A percentile compares a stretch with the other conserved stretches of the same genome.
These are phyloP conservation scores for Neurospora sp. DNA, from an alignment of 495 filamentous ascomycete genomes.

Conservation along the genomic window DNA sequence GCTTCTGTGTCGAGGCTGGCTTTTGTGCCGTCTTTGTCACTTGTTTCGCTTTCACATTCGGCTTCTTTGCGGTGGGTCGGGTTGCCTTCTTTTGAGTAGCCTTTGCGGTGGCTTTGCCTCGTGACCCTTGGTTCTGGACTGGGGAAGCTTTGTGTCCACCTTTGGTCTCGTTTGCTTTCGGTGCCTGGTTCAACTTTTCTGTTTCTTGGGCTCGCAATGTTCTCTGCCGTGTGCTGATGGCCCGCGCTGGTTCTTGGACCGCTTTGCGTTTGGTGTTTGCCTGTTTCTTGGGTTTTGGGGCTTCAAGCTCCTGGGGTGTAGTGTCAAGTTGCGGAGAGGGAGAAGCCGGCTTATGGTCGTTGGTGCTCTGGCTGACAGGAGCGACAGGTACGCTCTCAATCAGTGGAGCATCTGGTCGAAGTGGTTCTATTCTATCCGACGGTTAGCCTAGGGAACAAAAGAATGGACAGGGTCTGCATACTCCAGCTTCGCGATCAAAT, in stretches of 20 bases:
- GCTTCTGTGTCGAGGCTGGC: not conserved
- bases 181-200: not conserved
- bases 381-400: not conserved
- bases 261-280: not conserved
- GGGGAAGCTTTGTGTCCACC: not conserved
- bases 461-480: not conserved
- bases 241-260: not conserved
- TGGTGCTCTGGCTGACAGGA: not conserved
- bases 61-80: not conserved
- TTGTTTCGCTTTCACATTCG: not conserved
- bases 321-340: not conserved
- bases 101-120: not conserved
- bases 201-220: not conserved
- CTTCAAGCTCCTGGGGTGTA: not conserved
- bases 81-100: not conserved
- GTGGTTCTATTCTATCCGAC: not conserved
- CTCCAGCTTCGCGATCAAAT: conserved; percentile 3
- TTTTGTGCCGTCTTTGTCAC: not conserved
- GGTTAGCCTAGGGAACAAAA: not conserved
- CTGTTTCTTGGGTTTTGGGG: not conserved
- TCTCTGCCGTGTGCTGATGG: not conserved
- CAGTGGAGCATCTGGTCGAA: not conserved
- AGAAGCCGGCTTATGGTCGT: not conserved
- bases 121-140: not conserved
- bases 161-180: not conserved